A percentile compares a stretch with the other conserved stretches of the same genome.
Conservation (phyloP, 345 rosid species). For the Melastoma malabathricum region DNA sequence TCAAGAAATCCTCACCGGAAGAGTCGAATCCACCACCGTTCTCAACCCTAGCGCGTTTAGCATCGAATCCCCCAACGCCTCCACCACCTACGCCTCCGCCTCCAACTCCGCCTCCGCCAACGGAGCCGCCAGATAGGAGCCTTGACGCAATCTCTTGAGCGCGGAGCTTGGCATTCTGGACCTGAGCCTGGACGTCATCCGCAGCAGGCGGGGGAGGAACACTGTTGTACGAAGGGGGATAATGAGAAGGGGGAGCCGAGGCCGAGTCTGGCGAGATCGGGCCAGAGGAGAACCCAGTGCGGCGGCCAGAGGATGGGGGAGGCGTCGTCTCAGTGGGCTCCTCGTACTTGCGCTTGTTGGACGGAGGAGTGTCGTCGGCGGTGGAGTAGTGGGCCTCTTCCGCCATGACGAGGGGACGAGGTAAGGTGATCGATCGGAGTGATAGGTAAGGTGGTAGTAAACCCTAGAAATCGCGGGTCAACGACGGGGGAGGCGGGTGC, state of each 20-base stretch:
- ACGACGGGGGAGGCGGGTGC: too few species aligned
- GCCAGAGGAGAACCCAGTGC: conserved; percentile 84
- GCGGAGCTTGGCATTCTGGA: conserved; percentile 78
- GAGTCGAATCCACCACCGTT: conserved; percentile 49
- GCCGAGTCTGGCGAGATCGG: conserved; percentile 30
- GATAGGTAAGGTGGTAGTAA: conserved; percentile 14
- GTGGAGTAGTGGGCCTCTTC: conserved; percentile 91
- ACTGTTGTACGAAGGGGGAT: conserved; percentile 49
- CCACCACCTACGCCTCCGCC: conserved; percentile 17
- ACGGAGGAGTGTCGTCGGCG: conserved; percentile 9
- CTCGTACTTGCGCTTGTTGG: conserved; percentile 81
- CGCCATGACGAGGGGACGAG: conserved; percentile 34
- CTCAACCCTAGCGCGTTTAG: conserved; percentile 75
- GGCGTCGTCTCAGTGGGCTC: conserved; percentile 37
- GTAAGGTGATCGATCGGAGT: background rate
- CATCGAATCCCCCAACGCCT: conserved; percentile 26
- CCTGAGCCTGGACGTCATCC: conserved; percentile 20
- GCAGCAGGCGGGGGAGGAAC: conserved; percentile 63
- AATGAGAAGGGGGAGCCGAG: conserved; percentile 10
- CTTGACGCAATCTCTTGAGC: conserved; percentile 97
- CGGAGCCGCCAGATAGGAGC: conserved; percentile 20
- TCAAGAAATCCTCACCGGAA: conserved; percentile 39
- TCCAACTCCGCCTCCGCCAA: conserved; percentile 15
- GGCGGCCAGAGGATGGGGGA: conserved; percentile 36
- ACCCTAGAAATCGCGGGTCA: conserved; percentile 31